Evolutionary conservation across 495 filamentous ascomycete genomes (phyloP).

Genomic region (Paragyromitra xinjiangensis): DNA sequence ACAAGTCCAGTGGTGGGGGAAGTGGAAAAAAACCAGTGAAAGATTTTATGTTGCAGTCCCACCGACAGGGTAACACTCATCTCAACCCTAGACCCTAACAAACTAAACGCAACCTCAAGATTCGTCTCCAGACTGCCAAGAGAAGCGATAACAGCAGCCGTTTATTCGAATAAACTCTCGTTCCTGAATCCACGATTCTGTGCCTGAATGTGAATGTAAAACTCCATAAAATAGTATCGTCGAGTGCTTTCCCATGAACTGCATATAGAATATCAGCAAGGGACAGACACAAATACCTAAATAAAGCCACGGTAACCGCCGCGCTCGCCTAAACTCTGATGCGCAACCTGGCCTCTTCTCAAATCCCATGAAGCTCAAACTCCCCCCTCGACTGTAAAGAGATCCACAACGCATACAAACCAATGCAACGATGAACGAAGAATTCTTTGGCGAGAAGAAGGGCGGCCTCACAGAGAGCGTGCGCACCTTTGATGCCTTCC

Average conservation of each 20-base stretch:
- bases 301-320: conserved; percentile 18
- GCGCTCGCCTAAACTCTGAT: conserved; percentile 30
- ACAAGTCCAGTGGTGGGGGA: background rate
- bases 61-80: conserved; percentile 11
- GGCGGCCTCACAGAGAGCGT: conserved; percentile 60
- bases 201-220: background rate
- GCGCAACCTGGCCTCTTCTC: conserved; percentile 51
- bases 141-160: too few relatives aligned
- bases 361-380: conserved; percentile 8
- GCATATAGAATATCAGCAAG: conserved; percentile 21
- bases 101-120: background rate
- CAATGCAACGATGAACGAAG: conserved; percentile 57
- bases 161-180: background rate
- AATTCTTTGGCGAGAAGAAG: conserved; percentile 56
- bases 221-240: background rate
- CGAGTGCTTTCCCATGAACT: conserved; percentile 30
- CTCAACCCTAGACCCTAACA: conserved; percentile 19
- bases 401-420: conserved; percentile 19
- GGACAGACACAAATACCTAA: conserved; percentile 17
- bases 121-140: background rate
- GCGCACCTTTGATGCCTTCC: conserved; percentile 95
- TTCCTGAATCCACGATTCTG: conserved; percentile 2
- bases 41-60: background rate
- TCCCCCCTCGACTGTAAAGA: conserved; percentile 5
- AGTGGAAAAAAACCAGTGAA: background rate